Percentiles rank a stretch among this genome's conserved stretches.
Evolutionary conservation across 2,329 filamentous ascomycete genomes (phyloP).

Genomic region (Lecanicillium sp.): DNA sequence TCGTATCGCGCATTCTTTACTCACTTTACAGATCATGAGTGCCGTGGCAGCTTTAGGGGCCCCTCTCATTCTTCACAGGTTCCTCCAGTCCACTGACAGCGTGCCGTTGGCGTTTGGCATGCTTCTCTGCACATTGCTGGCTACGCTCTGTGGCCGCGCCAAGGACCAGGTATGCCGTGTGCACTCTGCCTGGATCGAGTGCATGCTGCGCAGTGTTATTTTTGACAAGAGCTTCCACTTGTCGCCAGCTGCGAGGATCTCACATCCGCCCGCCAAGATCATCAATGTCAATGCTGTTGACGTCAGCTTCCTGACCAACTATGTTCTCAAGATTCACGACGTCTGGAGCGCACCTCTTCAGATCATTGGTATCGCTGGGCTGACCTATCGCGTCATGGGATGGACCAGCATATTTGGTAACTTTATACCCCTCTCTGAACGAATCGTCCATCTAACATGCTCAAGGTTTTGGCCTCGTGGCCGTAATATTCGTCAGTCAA

Average conservation of each 20-base stretch:
- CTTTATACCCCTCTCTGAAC: not conserved
- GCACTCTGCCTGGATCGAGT: slow-evolving; percentile 7
- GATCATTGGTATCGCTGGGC: slow-evolving; percentile 2
- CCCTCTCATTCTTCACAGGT: slow-evolving; percentile 4
- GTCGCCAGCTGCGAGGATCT: slow-evolving; percentile 2
- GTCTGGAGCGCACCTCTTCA: slow-evolving; percentile 7
- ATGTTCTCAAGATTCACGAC: slow-evolving; percentile 7
- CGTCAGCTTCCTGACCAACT: slow-evolving; percentile 6
- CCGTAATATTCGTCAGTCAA: slow-evolving; percentile 1
- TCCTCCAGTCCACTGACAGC: slow-evolving; percentile 1
- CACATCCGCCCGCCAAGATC: slow-evolving; percentile 5
- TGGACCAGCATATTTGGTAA: slow-evolving; percentile 2
- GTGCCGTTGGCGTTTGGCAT: not conserved
- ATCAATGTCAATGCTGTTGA: slow-evolving; percentile 8
- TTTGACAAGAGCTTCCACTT: slow-evolving; percentile 5
- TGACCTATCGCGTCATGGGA: slow-evolving; percentile 1
- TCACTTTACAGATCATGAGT: slow-evolving; percentile 2
- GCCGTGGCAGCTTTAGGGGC: not conserved
- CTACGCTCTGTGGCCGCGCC: slow-evolving; percentile 4
- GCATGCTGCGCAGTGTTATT: slow-evolving; percentile 7
- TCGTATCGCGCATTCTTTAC: not conserved
- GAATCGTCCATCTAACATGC: not conserved
- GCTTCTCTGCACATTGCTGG: not conserved
- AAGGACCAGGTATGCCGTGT: slow-evolving; percentile 8
- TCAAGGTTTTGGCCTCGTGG: slow-evolving; percentile 5